Percentiles rank a stretch among this genome's conserved stretches.
Conservation (phyloP, 169 alveolate species). For the Cryptosporidium tyzzeri region DNA sequence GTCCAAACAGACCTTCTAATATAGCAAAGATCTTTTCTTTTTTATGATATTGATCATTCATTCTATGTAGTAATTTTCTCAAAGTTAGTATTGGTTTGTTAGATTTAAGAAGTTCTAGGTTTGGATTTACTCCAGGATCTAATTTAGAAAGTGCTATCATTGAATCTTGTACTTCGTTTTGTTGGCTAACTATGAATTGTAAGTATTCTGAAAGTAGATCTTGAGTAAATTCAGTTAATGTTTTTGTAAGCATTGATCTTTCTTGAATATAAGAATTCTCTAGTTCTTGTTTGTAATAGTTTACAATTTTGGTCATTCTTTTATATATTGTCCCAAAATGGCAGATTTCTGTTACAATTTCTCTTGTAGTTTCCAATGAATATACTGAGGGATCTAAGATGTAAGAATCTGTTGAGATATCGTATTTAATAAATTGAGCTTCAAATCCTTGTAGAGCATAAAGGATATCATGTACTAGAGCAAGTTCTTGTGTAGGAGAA, state of each 20-base stretch:
- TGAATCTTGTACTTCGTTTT: conserved; percentile 67
- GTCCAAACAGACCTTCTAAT: conserved; percentile 29
- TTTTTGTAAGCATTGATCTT: conserved; percentile 18
- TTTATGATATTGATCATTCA: conserved; percentile 18
- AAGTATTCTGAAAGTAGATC: conserved; percentile 38
- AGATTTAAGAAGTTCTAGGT: conserved; percentile 24
- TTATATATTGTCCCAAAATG: conserved; percentile 21
- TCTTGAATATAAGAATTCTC: not conserved
- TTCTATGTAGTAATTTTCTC: conserved; percentile 41
- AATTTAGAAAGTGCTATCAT: conserved; percentile 30
- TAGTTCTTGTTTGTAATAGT: not conserved
- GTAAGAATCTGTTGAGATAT: conserved; percentile 29
- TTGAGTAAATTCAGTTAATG: conserved; percentile 17
- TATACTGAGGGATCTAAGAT: conserved; percentile 47
- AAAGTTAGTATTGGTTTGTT: conserved; percentile 40
- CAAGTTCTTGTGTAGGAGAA: conserved; percentile 65
- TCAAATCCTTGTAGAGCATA: conserved; percentile 71
- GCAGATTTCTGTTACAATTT: conserved; percentile 52
- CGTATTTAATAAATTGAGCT: conserved; percentile 50
- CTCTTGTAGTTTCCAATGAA: conserved; percentile 23
- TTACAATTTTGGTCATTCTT: conserved; percentile 40
- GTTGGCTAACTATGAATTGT: conserved; percentile 32
- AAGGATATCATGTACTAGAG: conserved; percentile 63
- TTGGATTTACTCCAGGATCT: conserved; percentile 56
- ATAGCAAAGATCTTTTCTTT: conserved; percentile 31